phyloP scores from a whole-genome alignment of 345 rosid genomes.

The Eucalyptus marginata region DNA sequence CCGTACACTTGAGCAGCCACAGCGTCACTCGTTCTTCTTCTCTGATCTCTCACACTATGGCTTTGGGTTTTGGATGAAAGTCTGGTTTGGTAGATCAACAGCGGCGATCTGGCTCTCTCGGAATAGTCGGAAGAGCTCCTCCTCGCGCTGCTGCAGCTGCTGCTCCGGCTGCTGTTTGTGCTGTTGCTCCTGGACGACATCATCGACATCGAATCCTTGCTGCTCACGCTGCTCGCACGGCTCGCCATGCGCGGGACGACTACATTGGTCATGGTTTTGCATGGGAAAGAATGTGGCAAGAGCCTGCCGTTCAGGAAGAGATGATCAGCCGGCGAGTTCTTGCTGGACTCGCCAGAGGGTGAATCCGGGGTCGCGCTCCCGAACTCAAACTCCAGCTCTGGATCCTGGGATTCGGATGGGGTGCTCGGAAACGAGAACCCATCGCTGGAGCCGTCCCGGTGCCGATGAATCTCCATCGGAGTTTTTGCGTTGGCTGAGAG shows the following conservation, averaged over 20 bases:
- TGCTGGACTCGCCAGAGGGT: conserved; percentile 9
- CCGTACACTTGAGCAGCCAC: conserved; percentile 31
- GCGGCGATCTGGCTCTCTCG: neutral
- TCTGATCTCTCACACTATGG: conserved; percentile 37
- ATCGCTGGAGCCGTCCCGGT: conserved; percentile 7
- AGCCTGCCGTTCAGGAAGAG: conserved; percentile 74
- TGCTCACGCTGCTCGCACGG: conserved; percentile 39
- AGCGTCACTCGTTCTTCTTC: neutral
- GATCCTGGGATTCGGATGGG: conserved; percentile 8
- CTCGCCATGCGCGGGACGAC: conserved; percentile 10
- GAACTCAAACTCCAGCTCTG: conserved; percentile 57
- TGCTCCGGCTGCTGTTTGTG: conserved; percentile 54
- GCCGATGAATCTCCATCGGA: conserved; percentile 14
- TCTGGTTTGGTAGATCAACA: conserved; percentile 4
- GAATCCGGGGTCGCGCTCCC: conserved; percentile 51
- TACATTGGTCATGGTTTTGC: neutral
- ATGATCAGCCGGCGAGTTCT: conserved; percentile 74
- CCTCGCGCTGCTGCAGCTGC: conserved; percentile 57
- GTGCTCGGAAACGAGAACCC: conserved; percentile 34
- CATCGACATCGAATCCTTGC: conserved; percentile 27
- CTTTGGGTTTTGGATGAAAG: neutral
- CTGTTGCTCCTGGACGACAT: conserved; percentile 62
- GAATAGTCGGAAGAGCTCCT: conserved; percentile 39
- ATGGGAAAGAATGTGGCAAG: conserved; percentile 66
- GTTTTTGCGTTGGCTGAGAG: neutral